phyloP scores from a whole-genome alignment of 169 alveolate genomes.

The Plasmodium sp. region DNA sequence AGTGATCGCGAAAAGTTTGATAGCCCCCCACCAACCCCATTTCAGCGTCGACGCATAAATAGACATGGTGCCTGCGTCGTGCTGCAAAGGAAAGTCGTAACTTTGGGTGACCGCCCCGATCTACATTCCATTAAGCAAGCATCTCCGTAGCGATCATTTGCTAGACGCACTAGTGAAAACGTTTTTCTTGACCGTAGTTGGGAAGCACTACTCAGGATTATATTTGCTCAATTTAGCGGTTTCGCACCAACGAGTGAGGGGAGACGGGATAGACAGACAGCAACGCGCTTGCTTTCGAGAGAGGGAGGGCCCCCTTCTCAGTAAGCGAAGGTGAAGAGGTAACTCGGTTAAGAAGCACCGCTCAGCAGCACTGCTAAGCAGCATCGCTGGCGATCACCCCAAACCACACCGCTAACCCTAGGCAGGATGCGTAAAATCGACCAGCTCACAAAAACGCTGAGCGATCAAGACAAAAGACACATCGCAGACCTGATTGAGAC shows the following conservation, averaged over 20 bases:
- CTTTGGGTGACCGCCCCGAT: background rate
- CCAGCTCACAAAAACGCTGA: background rate
- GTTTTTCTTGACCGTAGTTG: background rate
- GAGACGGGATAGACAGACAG: background rate
- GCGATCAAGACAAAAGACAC: slow-evolving; percentile 18
- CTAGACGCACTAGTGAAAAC: background rate
- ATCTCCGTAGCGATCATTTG: background rate
- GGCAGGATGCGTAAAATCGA: slow-evolving; percentile 17
- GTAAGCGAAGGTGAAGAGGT: background rate
- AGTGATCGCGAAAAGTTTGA: background rate
- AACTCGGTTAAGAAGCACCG: background rate
- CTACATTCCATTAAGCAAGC: background rate
- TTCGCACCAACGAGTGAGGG: background rate
- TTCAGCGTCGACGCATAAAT: background rate
- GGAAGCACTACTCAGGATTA: background rate
- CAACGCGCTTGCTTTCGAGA: background rate
- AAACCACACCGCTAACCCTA: background rate
- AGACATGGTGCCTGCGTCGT: background rate
- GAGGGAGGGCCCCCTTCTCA: background rate
- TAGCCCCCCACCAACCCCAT: background rate
- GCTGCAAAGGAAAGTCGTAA: background rate
- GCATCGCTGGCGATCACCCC: too few relatives aligned
- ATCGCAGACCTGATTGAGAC: slow-evolving; percentile 8
- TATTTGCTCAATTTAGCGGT: background rate
- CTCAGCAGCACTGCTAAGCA: too few relatives aligned